Percentiles rank a stretch among this genome's conserved stretches.
Evolutionary conservation across 768 basidiomycete genomes (phyloP).

Genomic region (Mrakia frigida): DNA sequence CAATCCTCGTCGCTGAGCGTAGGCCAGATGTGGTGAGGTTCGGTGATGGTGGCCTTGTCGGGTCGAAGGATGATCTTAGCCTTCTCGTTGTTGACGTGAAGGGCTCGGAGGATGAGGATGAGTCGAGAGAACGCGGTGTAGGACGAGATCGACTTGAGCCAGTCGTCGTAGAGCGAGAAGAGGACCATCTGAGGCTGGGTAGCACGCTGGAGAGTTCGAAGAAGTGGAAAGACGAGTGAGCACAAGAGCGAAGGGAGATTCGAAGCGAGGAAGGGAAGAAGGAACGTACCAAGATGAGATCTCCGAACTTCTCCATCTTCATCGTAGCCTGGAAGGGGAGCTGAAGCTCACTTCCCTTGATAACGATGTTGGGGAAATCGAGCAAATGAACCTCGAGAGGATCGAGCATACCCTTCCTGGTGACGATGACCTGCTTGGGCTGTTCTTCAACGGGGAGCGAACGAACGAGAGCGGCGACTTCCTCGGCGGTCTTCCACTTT

Average conservation of each 20-base stretch:
- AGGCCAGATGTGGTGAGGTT: slow-evolving; percentile 98
- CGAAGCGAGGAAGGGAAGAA: not conserved
- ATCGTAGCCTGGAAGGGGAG: slow-evolving; percentile 93
- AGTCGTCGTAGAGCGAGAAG: slow-evolving; percentile 97
- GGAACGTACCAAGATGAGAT: slow-evolving; percentile 70
- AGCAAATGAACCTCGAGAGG: slow-evolving; percentile 92
- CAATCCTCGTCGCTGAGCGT: slow-evolving; percentile 88
- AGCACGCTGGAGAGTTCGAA: slow-evolving; percentile 57
- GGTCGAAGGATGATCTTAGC: slow-evolving; percentile 97
- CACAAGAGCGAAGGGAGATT: too few species aligned
- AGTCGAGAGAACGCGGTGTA: slow-evolving; percentile 98
- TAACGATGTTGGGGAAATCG: slow-evolving; percentile 99
- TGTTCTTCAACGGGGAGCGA: slow-evolving; percentile 99
- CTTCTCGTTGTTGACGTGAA: slow-evolving; percentile 99
- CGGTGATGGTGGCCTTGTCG: slow-evolving; percentile 92
- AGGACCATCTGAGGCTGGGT: slow-evolving; percentile 99
- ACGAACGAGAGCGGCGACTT: slow-evolving; percentile 95
- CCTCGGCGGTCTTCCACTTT: slow-evolving; percentile 99
- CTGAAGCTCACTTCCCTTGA: slow-evolving; percentile 97
- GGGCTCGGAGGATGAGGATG: slow-evolving; percentile 89
- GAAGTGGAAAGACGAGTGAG: slow-evolving; percentile 24
- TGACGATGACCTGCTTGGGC: slow-evolving; percentile 99
- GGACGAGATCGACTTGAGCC: slow-evolving; percentile 97
- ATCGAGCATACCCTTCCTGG: slow-evolving; percentile 97
- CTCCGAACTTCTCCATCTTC: slow-evolving; percentile 99